Evolutionary conservation across 2,329 filamentous ascomycete genomes (phyloP).

Genomic region (Amesomyces nigricolor): DNA sequence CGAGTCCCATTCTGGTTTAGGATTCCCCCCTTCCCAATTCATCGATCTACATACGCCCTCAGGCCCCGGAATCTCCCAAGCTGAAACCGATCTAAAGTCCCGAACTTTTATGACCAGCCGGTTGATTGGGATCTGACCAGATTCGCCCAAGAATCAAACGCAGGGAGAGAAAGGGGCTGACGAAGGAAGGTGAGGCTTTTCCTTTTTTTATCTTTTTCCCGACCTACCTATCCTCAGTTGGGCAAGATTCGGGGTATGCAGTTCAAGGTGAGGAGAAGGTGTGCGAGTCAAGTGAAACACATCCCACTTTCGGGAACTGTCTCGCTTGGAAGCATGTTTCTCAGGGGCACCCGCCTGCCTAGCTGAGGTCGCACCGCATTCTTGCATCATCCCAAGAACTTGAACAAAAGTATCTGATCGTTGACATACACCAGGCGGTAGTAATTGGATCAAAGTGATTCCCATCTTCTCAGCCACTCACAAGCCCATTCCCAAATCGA

Average conservation of each 20-base stretch:
- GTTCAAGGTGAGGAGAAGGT: no score
- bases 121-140: neutral
- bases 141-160: neutral
- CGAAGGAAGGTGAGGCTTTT: no score
- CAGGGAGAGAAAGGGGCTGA: neutral
- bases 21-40: neutral
- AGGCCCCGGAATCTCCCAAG: neutral
- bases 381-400: neutral
- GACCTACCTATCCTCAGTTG: neutral
- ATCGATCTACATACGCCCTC: slow-evolving; percentile 3
- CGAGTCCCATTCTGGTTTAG: no score
- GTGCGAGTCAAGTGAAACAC: no score
- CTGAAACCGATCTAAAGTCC: neutral
- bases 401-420: no score
- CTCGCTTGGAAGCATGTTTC: neutral
- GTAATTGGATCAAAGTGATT: neutral
- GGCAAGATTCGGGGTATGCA: neutral
- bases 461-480: neutral
- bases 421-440: neutral
- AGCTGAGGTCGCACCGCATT: slow-evolving; percentile 6
- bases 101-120: neutral
- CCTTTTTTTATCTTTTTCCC: no score
- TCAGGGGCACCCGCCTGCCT: neutral
- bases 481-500: neutral
- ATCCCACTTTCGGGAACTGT: neutral